Evolutionary conservation across 371 early-diverging fungal genomes (phyloP).

Genomic region (Blastocladiella emersonii): DNA sequence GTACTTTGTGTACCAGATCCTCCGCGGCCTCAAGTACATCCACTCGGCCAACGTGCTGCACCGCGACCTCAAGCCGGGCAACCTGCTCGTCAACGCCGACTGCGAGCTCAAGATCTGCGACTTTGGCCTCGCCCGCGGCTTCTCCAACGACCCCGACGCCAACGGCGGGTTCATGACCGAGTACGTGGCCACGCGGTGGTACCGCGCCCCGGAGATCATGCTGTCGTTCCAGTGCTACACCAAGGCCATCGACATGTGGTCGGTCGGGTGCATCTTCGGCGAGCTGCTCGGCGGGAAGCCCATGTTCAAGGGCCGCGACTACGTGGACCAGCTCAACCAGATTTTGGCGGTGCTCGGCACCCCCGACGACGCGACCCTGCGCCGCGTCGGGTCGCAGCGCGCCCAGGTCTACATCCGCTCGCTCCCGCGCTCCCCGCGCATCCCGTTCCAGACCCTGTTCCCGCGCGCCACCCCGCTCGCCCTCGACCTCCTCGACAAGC

Average conservation of each 20-base stretch:
- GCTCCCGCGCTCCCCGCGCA: conserved; percentile 72
- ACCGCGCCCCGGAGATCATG: conserved; percentile 97
- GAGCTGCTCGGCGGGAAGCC: conserved; percentile 85
- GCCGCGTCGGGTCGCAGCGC: conserved; percentile 45
- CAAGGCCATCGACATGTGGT: conserved; percentile 97
- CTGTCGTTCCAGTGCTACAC: conserved; percentile 84
- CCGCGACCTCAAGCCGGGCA: conserved; percentile 94
- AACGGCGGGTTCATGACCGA: conserved; percentile 89
- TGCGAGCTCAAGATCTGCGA: conserved; percentile 95
- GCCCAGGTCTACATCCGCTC: conserved; percentile 91
- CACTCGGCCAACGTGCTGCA: conserved; percentile 98
- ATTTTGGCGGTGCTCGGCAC: conserved; percentile 94
- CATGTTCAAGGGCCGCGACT: conserved; percentile 80
- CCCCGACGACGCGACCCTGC: conserved; percentile 85
- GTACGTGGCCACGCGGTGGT: conserved; percentile 97
- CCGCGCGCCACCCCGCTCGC: conserved; percentile 55
- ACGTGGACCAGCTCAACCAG: conserved; percentile 97
- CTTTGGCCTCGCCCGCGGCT: conserved; percentile 88
- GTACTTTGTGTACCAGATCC: conserved; percentile 95
- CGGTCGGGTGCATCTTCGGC: conserved; percentile 84
- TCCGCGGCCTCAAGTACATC: conserved; percentile 92
- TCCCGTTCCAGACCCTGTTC: conserved; percentile 70
- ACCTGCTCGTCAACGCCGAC: conserved; percentile 92
- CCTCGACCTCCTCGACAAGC: conserved; percentile 60
- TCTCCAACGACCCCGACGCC: conserved; percentile 66